Evolutionary conservation across 192 early-diverging fungal species (phyloP).

Genomic region (Physocladia obscura): DNA sequence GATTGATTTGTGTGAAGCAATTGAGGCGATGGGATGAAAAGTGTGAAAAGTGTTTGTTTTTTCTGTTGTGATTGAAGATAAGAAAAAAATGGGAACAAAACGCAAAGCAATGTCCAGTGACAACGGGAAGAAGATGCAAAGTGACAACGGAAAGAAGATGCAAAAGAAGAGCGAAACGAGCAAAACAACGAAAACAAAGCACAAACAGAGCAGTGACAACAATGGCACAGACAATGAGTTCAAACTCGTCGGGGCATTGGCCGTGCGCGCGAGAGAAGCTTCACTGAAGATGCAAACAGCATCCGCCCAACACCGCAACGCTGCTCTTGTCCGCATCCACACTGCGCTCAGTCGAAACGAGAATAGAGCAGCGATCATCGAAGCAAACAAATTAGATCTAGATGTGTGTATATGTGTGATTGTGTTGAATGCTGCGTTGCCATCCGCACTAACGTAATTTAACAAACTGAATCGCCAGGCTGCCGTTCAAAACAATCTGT

Average conservation of each 20-base stretch:
- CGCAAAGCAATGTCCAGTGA: too few relatives aligned
- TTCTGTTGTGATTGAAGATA: too few relatives aligned
- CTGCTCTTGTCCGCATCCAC: slow-evolving; percentile 71
- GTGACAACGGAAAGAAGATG: too few relatives aligned
- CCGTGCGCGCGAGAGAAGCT: slow-evolving; percentile 18
- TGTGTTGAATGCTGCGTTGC: background rate
- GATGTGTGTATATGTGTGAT: slow-evolving; percentile 47
- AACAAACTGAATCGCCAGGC: slow-evolving; percentile 35
- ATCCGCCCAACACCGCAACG: slow-evolving; percentile 64
- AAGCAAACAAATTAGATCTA: slow-evolving; percentile 78
- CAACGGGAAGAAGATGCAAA: too few relatives aligned
- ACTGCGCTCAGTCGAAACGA: slow-evolving; percentile 56
- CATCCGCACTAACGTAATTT: background rate
- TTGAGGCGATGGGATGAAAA: slow-evolving; percentile 38
- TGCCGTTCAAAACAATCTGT: slow-evolving; percentile 67
- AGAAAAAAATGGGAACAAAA: too few relatives aligned
- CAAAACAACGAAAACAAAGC: too few relatives aligned
- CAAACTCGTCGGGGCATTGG: background rate
- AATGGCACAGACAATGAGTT: background rate
- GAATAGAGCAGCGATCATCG: slow-evolving; percentile 66
- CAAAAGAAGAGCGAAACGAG: too few relatives aligned
- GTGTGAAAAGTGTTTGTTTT: too few relatives aligned
- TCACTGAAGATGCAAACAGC: slow-evolving; percentile 41
- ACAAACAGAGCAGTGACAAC: background rate
- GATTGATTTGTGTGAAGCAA: slow-evolving; percentile 42